Conservation (phyloP, 495 filamentous ascomycete species). For the Aspergillus campestris region DNA sequence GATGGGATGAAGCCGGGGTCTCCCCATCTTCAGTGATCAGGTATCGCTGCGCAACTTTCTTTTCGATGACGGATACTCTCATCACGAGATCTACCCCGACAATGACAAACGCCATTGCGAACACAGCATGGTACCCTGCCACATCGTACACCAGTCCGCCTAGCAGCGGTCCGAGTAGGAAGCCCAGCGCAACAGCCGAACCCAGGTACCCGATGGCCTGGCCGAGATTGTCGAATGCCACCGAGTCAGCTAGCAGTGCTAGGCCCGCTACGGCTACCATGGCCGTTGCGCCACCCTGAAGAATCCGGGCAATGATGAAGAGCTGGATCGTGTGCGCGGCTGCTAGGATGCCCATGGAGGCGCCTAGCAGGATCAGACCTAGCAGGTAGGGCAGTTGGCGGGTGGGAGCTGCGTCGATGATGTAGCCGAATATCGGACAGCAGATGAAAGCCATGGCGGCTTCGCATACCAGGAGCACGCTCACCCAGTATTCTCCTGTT, state of each 20-base stretch:
- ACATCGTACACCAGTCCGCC: constrained; percentile 54
- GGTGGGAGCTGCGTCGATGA: constrained; percentile 43
- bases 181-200: constrained; percentile 23
- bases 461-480: constrained; percentile 49
- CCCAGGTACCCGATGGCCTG: constrained; percentile 42
- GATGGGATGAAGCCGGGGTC: neutral
- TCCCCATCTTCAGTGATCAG: constrained; percentile 4
- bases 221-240: constrained; percentile 47
- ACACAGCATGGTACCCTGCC: constrained; percentile 52
- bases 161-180: constrained; percentile 43
- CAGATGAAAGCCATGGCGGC: constrained; percentile 49
- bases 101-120: constrained; percentile 48
- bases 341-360: constrained; percentile 49
- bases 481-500: constrained; percentile 27
- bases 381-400: constrained; percentile 48
- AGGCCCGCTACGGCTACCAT: constrained; percentile 58
- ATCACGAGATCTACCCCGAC: constrained; percentile 54
- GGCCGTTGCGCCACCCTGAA: constrained; percentile 55
- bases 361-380: constrained; percentile 47
- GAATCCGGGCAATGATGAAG: constrained; percentile 46
- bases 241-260: constrained; percentile 51
- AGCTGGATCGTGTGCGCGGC: constrained; percentile 41
- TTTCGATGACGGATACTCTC: constrained; percentile 55
- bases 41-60: constrained; percentile 33
- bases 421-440: constrained; percentile 47